These are phyloP conservation scores for Saturnispora dispora DNA, from an alignment of 805 yeast genomes.

Conservation along the genomic window DNA sequence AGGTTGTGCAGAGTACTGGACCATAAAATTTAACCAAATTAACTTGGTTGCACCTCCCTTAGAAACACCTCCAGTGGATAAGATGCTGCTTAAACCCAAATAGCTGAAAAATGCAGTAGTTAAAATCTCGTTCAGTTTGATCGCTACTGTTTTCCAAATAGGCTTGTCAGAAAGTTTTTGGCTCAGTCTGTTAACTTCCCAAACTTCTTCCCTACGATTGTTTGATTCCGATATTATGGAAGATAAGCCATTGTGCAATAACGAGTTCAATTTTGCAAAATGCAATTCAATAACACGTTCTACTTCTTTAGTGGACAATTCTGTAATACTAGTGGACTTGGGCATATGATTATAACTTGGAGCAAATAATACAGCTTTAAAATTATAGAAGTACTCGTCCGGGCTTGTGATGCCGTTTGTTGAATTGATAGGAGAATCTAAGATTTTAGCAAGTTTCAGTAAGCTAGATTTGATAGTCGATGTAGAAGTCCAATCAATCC, in stretches of 20 bases:
- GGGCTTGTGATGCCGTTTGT: conserved; percentile 25
- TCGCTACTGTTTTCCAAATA: neutral
- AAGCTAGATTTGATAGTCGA: conserved; percentile 39
- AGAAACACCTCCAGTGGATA: conserved; percentile 2
- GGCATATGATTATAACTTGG: conserved; percentile 44
- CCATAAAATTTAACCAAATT: conserved; percentile 8
- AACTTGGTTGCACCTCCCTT: conserved; percentile 6
- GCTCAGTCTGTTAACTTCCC: neutral
- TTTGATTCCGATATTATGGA: conserved; percentile 25
- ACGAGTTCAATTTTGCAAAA: conserved; percentile 19
- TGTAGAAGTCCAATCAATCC: conserved; percentile 37
- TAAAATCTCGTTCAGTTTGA: neutral
- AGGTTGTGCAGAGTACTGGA: neutral
- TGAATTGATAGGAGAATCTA: conserved; percentile 35
- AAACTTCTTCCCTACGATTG: conserved; percentile 13
- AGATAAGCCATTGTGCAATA: conserved; percentile 25
- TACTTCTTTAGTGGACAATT: conserved; percentile 23
- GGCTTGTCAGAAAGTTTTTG: neutral
- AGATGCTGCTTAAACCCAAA: neutral
- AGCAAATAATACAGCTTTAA: conserved; percentile 58
- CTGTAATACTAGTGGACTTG: conserved; percentile 22
- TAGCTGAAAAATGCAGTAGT: neutral
- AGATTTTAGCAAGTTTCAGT: conserved; percentile 37
- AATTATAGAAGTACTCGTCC: conserved; percentile 40
- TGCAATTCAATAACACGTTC: conserved; percentile 20